Evolutionary conservation across 768 basidiomycete genomes (phyloP), one percentile per base, ranked within the genome.

Genomic region (Jaapia argillacea): DNA sequence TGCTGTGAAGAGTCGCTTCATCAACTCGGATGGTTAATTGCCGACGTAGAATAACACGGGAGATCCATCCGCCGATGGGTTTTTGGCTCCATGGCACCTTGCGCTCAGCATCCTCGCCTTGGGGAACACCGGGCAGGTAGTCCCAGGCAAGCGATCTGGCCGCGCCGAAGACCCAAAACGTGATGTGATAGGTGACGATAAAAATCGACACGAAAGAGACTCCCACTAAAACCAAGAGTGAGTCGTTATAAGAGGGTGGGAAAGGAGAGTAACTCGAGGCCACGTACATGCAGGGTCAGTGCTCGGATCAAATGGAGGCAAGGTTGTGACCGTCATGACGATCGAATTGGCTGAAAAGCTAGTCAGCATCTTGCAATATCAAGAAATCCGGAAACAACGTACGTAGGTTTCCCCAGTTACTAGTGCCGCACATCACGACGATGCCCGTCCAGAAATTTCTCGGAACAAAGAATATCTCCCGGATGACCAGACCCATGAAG

Each of bases 341-440:
- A 73, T 58, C 3, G 72, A 70, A 31, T 65, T 71, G 4, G 72
- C 62, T 64, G 59, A n/a, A n/a, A n/a, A n/a, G 22, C n/a, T n/a
- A 36, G n/a, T n/a, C n/a, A n/a, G n/a, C n/a, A n/a, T n/a, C n/a
- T n/a, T n/a, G n/a, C n/a, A n/a, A n/a, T 4, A 23, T 18, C 24
- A 46, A 18, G 20, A n/a, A 27, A 39, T 16, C 12, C 12, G 2
- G 2, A 5, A 12, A 44, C 27, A 24, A 39, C 61, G 41, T 28
- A 62, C 63, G 62, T 7, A 72, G 55, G 48, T 73, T 74, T 43
- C 70, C 70, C 71, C 71, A 73, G 45, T 73, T 73, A 27, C 66
- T 68, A 49, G 67, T 53, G 1, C 58, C 57, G 2, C 61, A 59
- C 44, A 64, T 53, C 13, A 70, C 59, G 20, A 72, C 45, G 40